A percentile compares a stretch with the other conserved stretches of the same genome.
These are phyloP conservation scores for Scutellaria barbata DNA, from an alignment of 257 asterid genomes.

Conservation along the genomic window DNA sequence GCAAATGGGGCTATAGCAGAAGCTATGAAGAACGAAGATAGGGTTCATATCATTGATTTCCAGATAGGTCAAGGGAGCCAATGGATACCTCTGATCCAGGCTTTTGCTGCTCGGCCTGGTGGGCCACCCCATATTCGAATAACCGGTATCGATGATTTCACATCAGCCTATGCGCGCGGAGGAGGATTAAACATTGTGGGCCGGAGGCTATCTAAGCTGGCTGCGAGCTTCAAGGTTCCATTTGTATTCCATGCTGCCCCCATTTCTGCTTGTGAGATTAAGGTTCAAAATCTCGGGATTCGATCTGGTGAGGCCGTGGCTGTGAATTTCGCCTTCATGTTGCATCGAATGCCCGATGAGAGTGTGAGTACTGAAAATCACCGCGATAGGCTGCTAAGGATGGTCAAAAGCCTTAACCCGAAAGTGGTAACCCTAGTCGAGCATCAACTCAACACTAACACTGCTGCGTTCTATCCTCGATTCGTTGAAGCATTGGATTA, in stretches of 20 bases:
- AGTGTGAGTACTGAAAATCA: constrained; percentile 81
- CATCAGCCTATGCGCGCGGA: constrained; percentile 78
- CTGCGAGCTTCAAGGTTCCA: constrained; percentile 69
- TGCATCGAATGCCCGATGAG: constrained; percentile 84
- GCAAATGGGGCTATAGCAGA: constrained; percentile 95
- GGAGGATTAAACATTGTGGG: constrained; percentile 80
- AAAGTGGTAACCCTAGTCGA: constrained; percentile 90
- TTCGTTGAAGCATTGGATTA: constrained; percentile 80
- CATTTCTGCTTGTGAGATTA: constrained; percentile 48
- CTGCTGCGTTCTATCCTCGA: constrained; percentile 79
- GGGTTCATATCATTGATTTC: constrained; percentile 82
- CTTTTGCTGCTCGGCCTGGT: constrained; percentile 76
- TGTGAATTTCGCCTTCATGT: constrained; percentile 77
- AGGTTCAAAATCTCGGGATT: constrained; percentile 46
- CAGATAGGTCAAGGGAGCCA: constrained; percentile 89
- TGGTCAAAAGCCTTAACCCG: constrained; percentile 68
- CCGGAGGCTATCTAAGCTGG: constrained; percentile 68
- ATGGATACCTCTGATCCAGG: constrained; percentile 83
- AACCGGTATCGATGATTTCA: constrained; percentile 74
- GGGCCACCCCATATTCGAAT: constrained; percentile 86
- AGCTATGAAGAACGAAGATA: constrained; percentile 73
- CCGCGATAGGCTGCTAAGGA: constrained; percentile 67
- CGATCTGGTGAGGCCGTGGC: constrained; percentile 70
- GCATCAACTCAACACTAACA: constrained; percentile 83
- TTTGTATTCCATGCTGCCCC: constrained; percentile 63